Evolutionary conservation across 2,329 filamentous ascomycete species (phyloP).

Genomic region (Penicillium brevicompactum): DNA sequence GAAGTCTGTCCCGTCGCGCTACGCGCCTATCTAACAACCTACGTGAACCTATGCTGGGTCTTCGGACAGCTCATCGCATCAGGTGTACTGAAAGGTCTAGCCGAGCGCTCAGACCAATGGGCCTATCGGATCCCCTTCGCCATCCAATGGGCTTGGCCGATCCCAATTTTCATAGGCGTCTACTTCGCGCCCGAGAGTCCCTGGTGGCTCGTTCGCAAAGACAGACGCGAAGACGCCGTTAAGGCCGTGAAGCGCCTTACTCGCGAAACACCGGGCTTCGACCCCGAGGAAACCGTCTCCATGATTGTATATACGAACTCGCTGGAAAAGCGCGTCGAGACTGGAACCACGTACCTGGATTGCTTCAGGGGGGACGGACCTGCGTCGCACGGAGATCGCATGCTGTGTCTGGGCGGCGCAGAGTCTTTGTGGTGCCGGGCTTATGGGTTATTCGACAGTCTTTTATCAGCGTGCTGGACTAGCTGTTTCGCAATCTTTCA

Average conservation of each 20-base stretch:
- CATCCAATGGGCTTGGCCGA: constrained; percentile 34
- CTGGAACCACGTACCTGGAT: constrained; percentile 28
- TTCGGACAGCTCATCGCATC: constrained; percentile 43
- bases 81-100: constrained; percentile 36
- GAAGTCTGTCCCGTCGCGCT: constrained; percentile 41
- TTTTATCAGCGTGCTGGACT: constrained; percentile 45
- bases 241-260: constrained; percentile 33
- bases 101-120: constrained; percentile 34
- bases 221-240: constrained; percentile 36
- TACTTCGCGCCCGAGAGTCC: constrained; percentile 37
- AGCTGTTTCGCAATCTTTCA: constrained; percentile 33
- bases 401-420: constrained; percentile 40
- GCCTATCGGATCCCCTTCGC: constrained; percentile 43
- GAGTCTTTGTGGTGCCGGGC: constrained; percentile 30
- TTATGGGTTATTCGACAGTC: constrained; percentile 37
- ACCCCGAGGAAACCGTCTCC: constrained; percentile 33
- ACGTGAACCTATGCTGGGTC: constrained; percentile 45
- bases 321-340: constrained; percentile 24
- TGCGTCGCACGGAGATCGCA: constrained; percentile 46
- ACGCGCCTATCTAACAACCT: constrained; percentile 37
- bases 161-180: constrained; percentile 23
- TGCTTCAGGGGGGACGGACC: constrained; percentile 33
- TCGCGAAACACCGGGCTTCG: constrained; percentile 24
- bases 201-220: constrained; percentile 44
- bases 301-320: constrained; percentile 44